A percentile compares a stretch with the other conserved stretches of the same genome.
phyloP scores from a whole-genome alignment of 345 rosid genomes.

The Anacardium occidentale region DNA sequence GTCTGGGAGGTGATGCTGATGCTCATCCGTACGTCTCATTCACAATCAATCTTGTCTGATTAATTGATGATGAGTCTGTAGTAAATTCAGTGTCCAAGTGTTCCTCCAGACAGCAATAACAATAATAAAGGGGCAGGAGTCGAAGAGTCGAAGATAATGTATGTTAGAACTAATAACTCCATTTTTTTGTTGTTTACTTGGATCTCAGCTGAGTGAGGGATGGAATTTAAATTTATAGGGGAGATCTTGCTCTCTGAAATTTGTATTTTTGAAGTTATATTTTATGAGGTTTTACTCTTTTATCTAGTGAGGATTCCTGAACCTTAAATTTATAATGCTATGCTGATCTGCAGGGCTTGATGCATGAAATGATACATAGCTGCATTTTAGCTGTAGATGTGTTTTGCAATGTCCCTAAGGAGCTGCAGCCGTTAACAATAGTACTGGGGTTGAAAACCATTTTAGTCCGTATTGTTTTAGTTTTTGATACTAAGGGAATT shows the following conservation, averaged over 20 bases:
- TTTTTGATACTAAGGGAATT: no score
- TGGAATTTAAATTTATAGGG: conserved; percentile 21
- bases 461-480: no score
- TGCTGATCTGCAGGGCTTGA: not conserved
- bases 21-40: conserved; percentile 83
- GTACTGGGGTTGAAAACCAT: no score
- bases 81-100: conserved; percentile 17
- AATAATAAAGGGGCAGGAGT: conserved; percentile 26
- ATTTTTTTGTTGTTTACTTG: conserved; percentile 40
- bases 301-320: not conserved
- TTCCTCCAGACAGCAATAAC: conserved; percentile 29
- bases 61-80: conserved; percentile 30
- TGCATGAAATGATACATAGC: not conserved
- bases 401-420: not conserved
- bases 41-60: conserved; percentile 84
- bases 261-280: conserved; percentile 12
- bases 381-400: not conserved
- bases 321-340: conserved; percentile 1
- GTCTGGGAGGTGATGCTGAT: conserved; percentile 78
- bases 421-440: no score
- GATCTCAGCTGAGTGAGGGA: conserved; percentile 16
- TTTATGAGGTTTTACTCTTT: conserved; percentile 5
- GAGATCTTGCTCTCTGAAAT: conserved; percentile 11
- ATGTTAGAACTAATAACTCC: conserved; percentile 32
- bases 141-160: conserved; percentile 28